These are phyloP conservation scores for Panaeolus papilionaceus DNA, from an alignment of 768 basidiomycete genomes.

Conservation along the genomic window DNA sequence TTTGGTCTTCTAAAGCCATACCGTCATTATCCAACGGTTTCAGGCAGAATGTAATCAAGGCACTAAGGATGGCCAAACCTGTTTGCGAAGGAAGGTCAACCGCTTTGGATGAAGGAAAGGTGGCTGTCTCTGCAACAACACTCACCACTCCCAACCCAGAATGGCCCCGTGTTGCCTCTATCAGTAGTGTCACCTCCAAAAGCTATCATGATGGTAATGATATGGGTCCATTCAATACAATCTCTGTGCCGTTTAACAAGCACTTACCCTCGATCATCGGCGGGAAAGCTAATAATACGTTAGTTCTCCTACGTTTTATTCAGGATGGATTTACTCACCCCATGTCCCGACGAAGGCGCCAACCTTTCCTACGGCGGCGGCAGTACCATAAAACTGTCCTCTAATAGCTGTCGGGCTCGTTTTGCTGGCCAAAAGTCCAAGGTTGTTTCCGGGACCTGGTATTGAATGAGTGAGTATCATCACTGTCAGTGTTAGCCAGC, in stretches of 20 bases:
- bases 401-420: constrained; percentile 85
- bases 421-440: constrained; percentile 88
- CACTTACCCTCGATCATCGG: constrained; percentile 64
- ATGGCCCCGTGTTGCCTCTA: constrained; percentile 81
- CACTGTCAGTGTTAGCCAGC: neutral
- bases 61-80: constrained; percentile 80
- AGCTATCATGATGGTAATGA: constrained; percentile 38
- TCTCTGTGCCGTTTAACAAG: neutral
- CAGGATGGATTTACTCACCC: constrained; percentile 48
- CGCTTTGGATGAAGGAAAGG: neutral
- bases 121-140: neutral
- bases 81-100: constrained; percentile 19
- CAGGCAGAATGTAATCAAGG: constrained; percentile 76
- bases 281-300: constrained; percentile 46
- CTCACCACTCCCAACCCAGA: constrained; percentile 83
- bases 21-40: constrained; percentile 77
- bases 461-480: neutral
- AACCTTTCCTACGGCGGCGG: constrained; percentile 86
- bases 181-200: constrained; percentile 62
- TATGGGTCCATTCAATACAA: constrained; percentile 20
- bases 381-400: constrained; percentile 86
- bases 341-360: constrained; percentile 87
- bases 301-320: neutral
- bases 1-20: constrained; percentile 77
- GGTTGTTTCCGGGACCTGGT: constrained; percentile 80